A percentile compares a stretch with the other conserved stretches of the same genome.
Evolutionary conservation across 2,329 filamentous ascomycete genomes (phyloP).

Genomic region (Penicillium sp.): DNA sequence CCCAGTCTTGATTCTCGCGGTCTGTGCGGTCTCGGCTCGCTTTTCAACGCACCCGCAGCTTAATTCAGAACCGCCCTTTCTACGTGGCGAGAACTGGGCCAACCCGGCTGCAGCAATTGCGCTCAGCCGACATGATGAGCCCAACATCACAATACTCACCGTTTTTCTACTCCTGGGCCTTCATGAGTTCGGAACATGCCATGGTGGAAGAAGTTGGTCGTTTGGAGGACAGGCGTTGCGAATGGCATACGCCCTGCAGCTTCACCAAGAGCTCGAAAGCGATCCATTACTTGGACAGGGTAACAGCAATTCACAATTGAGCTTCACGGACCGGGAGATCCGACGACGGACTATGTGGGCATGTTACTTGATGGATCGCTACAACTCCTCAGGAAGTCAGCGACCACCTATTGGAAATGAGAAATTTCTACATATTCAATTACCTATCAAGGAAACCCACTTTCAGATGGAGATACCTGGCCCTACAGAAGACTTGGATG

Average conservation of each 20-base stretch:
- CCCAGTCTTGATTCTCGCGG: conserved; percentile 86
- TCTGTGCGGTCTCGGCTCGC: conserved; percentile 91
- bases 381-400: conserved; percentile 94
- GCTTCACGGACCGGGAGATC: conserved; percentile 91
- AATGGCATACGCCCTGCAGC: conserved; percentile 93
- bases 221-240: conserved; percentile 91
- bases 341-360: conserved; percentile 95
- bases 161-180: conserved; percentile 85
- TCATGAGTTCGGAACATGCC: conserved; percentile 95
- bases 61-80: conserved; percentile 73
- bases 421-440: conserved; percentile 81
- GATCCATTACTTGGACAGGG: conserved; percentile 68
- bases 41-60: conserved; percentile 88
- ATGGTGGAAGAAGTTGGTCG: conserved; percentile 94
- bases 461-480: conserved; percentile 91
- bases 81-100: conserved; percentile 90
- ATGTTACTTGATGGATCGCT: conserved; percentile 95
- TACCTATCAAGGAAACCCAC: conserved; percentile 86
- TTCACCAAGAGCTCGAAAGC: conserved; percentile 87
- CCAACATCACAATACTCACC: conserved; percentile 93
- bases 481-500: conserved; percentile 78
- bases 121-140: conserved; percentile 83
- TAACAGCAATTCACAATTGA: conserved; percentile 62
- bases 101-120: conserved; percentile 83
- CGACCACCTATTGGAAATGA: conserved; percentile 89